Conservation (phyloP, 768 basidiomycete species). For the Mycena vulgaris region DNA sequence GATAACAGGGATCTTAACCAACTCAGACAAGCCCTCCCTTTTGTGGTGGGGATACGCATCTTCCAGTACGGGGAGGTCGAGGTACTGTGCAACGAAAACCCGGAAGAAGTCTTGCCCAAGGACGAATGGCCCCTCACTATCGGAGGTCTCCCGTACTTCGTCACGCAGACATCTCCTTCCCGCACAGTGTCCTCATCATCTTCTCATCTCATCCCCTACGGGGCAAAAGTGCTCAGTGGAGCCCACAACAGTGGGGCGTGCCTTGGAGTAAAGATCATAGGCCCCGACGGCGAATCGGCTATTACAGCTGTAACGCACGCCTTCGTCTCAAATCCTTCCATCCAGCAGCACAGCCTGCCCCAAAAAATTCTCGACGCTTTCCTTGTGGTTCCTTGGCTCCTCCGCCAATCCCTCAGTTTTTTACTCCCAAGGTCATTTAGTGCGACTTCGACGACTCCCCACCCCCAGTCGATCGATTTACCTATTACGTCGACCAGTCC, state of each 20-base stretch:
- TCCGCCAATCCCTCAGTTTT: neutral
- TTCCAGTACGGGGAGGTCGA: conserved; percentile 10
- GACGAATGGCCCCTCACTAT: neutral
- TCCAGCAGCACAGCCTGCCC: neutral
- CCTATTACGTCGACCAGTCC: neutral
- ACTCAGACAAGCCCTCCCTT: neutral
- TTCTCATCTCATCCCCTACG: neutral
- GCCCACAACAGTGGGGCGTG: neutral
- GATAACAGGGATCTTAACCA: neutral
- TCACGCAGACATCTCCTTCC: neutral
- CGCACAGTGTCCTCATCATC: neutral
- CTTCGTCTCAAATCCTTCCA: too few species aligned
- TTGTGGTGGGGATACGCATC: conserved; percentile 6
- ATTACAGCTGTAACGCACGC: conserved; percentile 1
- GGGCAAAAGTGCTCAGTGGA: neutral
- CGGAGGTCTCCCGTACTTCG: neutral
- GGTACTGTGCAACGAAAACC: neutral
- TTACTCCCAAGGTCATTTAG: neutral
- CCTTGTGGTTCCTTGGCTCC: neutral
- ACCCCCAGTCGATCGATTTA: neutral
- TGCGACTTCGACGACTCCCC: neutral
- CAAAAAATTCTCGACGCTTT: neutral
- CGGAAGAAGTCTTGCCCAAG: neutral
- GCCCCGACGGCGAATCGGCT: neutral
- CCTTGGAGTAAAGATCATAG: neutral